A percentile compares a stretch with the other conserved stretches of the same genome.
phyloP scores from a whole-genome alignment of 768 basidiomycete genomes.

The Nidularia sp. region DNA sequence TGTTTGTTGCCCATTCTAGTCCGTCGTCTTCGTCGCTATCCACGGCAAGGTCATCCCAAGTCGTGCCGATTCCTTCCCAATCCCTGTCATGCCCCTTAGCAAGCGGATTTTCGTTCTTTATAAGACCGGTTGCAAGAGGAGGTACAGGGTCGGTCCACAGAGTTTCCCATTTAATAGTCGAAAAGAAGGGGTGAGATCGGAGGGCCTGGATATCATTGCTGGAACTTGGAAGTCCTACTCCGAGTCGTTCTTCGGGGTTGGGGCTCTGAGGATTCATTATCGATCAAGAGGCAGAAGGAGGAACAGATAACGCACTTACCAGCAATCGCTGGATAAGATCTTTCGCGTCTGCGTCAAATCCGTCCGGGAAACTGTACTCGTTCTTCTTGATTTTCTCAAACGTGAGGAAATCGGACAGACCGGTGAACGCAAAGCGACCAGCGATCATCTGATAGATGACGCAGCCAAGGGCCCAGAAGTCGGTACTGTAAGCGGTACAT shows the following conservation, averaged over 20 bases:
- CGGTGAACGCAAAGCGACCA: conserved; percentile 89
- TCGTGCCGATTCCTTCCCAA: conserved; percentile 52
- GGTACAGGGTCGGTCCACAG: conserved; percentile 68
- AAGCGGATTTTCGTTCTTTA: conserved; percentile 38
- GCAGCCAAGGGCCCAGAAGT: conserved; percentile 95
- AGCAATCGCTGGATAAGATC: conserved; percentile 78
- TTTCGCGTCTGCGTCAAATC: conserved; percentile 76
- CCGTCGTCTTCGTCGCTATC: conserved; percentile 28
- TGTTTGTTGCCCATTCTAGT: conserved; percentile 51
- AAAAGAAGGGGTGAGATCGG: conserved; percentile 61
- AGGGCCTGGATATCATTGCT: conserved; percentile 42
- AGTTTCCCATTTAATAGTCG: conserved; percentile 50
- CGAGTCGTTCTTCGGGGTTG: conserved; percentile 58
- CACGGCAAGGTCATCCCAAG: conserved; percentile 48
- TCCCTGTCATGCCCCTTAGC: conserved; percentile 24
- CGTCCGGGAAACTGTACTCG: conserved; percentile 84
- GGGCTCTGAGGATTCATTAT: conserved; percentile 39
- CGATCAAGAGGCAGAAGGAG: conserved; percentile 1
- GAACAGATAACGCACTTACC: conserved; percentile 35
- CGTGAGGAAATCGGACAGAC: conserved; percentile 87
- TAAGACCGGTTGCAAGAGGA: conserved; percentile 50
- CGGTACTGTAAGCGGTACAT: conserved; percentile 54
- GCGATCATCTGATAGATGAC: conserved; percentile 91
- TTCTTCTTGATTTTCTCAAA: conserved; percentile 91
- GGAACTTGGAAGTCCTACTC: conserved; percentile 39